phyloP scores from a whole-genome alignment of 345 rosid genomes.

The Dimocarpus longan region DNA sequence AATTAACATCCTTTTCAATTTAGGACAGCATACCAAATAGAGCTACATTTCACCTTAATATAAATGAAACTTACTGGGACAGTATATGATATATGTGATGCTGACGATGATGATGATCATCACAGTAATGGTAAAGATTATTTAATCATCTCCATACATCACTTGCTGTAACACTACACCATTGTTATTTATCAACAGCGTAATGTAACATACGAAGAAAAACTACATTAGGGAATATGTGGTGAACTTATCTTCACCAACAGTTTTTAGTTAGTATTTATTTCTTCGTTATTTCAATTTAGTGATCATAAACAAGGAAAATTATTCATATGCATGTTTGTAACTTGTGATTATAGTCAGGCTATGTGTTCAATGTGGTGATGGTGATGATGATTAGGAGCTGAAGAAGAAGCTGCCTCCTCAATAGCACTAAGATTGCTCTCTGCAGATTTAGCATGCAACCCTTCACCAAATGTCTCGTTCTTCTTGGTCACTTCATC shows the following conservation, averaged over 20 bases:
- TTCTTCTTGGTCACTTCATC: conserved; percentile 44
- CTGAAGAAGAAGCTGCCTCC: conserved; percentile 20
- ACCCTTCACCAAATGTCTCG: conserved; percentile 29
- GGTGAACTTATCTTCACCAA: not conserved
- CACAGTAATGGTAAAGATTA: too few relatives aligned
- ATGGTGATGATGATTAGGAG: conserved; percentile 16
- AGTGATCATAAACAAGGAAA: not conserved
- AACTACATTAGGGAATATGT: too few relatives aligned
- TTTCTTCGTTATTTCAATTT: not conserved
- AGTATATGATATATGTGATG: not conserved
- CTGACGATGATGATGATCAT: not conserved
- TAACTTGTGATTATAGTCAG: conserved; percentile 1
- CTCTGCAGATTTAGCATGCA: conserved; percentile 18
- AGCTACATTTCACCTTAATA: not conserved
- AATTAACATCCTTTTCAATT: too few relatives aligned
- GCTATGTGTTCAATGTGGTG: conserved; percentile 22
- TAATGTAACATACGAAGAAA: too few relatives aligned
- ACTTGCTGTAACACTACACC: not conserved
- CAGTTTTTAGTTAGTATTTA: not conserved
- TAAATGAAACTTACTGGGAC: not conserved
- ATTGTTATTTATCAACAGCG: too few relatives aligned
- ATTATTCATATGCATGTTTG: not conserved
- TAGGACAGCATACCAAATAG: not conserved
- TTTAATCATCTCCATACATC: not conserved
- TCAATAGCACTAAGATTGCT: conserved; percentile 2